Evolutionary conservation across 2,329 filamentous ascomycete species (phyloP), one percentile per base, ranked within the genome.

Genomic region (Leptographium lundbergii): DNA sequence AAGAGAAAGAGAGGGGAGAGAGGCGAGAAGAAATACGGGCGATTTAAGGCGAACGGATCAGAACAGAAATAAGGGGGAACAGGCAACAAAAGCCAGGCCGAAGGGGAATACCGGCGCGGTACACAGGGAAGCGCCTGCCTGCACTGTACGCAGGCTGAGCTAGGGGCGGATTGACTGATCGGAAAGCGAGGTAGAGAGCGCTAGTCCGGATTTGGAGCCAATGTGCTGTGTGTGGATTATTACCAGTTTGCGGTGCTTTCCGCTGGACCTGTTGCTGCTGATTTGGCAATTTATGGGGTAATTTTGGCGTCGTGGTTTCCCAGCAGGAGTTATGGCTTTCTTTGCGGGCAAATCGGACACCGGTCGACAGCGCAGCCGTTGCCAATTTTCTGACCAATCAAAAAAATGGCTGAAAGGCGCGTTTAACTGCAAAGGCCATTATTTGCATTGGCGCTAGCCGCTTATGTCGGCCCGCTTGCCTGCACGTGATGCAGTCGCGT

Each of bases 371-470:
- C 51, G 14, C 51, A 36, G 29, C 47, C 47, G 48, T 51, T 39
- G 39, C 50, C 39, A 27, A 36, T 56, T 61, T 58, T 61, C 56
- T 42, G 56, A 24, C 61, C 61, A 62, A 62, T 62, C 57, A 62
- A 36, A 62, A 62, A 62, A 62, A 58, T 60, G 48, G 22, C 53
- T 19, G 45, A 56, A 11, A 45, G 11, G 5, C 53, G n/a, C 29
- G 10, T 50, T 39, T 25, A n/a, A 34, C 7, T 13, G 24, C 9
- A 45, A 25, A 25, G 32, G 11, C 19, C 22, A 29, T 52, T 52
- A 1, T 32, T 19, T 29, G 17, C 25, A 24, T 54, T 34, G n/a
- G 29, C 22, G 42, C 42, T 45, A 45, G 19, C 42, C 42, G 17
- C 42, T 19, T 45, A 4, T 45, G 42, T 39, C 9, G 9, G 32